Evolutionary conservation across 768 basidiomycete species (phyloP), one percentile per base, ranked within the genome.

Genomic region (Termitomyces sp.): DNA sequence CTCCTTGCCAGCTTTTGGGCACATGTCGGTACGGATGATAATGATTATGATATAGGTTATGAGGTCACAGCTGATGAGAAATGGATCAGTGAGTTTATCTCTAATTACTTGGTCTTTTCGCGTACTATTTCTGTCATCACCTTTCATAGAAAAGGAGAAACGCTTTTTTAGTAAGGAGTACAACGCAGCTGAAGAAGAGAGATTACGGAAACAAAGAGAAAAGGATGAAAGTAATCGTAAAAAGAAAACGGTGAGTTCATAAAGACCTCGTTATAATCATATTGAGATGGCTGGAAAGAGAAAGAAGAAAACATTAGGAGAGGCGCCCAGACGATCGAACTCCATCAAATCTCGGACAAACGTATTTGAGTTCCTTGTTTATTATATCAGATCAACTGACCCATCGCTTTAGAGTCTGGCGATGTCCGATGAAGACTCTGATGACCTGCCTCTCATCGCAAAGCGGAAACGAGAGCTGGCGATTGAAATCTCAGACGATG

Each of bases 1-100:
- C 73, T 90, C 16, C 69, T 88, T 26, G 59, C 68, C n/a, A 84
- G 82, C 60, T 90, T 90, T 66, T 87, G 85, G 85, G 65, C 69
- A 5, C 76, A 86, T 52, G 62, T 89, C 20, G 87, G 87, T 1
- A 66, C 68, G 18, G 84, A 88, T 57, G 66, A 87, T 53, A 50
- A 75, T 0, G 84, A 87, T 63, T 86, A 86, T 68, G 45, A 60
- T 10, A 57, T 76, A 33, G 85, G 83, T 8, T 71, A 80, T 46
- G 70, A 69, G 15, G 66, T 78, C 13, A 41, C 65, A n/a, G 80
- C 87, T 16, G 64, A 66, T 0, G 62, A 72, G 12, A 67, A 70
- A 15, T 90, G 87, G 87, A 89, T 89, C 22, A 68, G 88, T 88
- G 50, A 59, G 66, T 69, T 66, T 4, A 51, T 28, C 24, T 34